Evolutionary conservation across 257 asterid genomes (phyloP).

Genomic region (Solanum paucissectum): DNA sequence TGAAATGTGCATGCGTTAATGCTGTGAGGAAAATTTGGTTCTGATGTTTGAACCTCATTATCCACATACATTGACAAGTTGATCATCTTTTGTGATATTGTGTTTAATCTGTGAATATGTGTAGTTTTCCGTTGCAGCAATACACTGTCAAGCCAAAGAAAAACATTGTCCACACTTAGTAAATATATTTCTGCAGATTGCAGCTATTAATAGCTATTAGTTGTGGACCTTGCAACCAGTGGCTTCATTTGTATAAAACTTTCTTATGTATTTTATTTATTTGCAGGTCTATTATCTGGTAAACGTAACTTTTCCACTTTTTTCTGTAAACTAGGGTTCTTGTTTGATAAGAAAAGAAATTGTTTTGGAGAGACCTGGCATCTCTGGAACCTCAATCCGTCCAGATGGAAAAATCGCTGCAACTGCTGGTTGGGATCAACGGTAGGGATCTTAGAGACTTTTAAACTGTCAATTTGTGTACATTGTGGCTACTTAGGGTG

Average conservation of each 20-base stretch:
- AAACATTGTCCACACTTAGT: not conserved
- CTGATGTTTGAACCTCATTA: not conserved
- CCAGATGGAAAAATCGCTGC: constrained; percentile 68
- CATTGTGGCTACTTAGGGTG: not conserved
- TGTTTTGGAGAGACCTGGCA: constrained; percentile 62
- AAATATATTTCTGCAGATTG: not conserved
- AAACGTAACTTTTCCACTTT: not conserved
- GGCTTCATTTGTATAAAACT: not conserved
- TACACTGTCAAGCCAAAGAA: not conserved
- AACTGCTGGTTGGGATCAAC: constrained; percentile 89
- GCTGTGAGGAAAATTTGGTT: not conserved
- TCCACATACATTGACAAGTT: not conserved
- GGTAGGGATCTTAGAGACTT: constrained; percentile 15
- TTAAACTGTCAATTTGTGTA: not conserved
- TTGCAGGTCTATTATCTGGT: not conserved
- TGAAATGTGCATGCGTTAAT: not conserved
- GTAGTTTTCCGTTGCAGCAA: not conserved
- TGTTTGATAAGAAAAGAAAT: constrained; percentile 66
- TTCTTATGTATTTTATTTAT: not conserved
- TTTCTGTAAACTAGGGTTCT: constrained; percentile 26
- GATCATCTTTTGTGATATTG: not conserved
- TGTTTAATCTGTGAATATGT: not conserved
- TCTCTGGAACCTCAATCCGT: constrained; percentile 57
- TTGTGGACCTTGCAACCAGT: not conserved
- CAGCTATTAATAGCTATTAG: not conserved